Evolutionary conservation across 1,284 basidiomycete genomes (phyloP).

Genomic region (Cryptococcus sp.): DNA sequence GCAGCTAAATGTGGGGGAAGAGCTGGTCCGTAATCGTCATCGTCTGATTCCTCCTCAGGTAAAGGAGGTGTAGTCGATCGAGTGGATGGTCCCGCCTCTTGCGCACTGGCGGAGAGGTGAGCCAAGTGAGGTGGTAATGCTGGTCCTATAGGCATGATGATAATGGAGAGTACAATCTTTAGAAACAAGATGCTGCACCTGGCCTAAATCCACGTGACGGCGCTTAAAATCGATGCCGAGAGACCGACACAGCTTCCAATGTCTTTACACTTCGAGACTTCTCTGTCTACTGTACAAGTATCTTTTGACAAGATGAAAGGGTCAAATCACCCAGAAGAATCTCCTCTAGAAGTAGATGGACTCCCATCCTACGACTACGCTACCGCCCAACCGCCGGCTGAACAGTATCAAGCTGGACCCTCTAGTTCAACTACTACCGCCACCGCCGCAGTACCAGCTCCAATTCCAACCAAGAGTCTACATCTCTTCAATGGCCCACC

Average conservation of each 20-base stretch:
- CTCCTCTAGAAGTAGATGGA: slow-evolving; percentile 10
- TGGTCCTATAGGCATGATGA: slow-evolving; percentile 32
- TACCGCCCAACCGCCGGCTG: slow-evolving; percentile 4
- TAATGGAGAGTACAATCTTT: no score
- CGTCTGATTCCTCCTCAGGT: slow-evolving; percentile 47
- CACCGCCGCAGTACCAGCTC: slow-evolving; percentile 7
- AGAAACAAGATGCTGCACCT: no score
- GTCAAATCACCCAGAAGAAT: neutral
- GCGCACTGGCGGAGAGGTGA: slow-evolving; percentile 13
- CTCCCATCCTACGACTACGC: slow-evolving; percentile 34
- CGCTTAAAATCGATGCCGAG: no score
- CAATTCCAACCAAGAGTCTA: no score
- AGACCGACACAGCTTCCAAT: no score
- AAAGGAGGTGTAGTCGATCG: slow-evolving; percentile 6
- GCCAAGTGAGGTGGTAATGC: slow-evolving; percentile 36
- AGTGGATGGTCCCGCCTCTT: slow-evolving; percentile 10
- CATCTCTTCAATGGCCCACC: slow-evolving; percentile 29
- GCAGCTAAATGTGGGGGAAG: slow-evolving; percentile 39
- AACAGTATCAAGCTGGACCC: neutral
- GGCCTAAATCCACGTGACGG: no score
- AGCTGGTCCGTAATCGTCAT: slow-evolving; percentile 69
- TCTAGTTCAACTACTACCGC: neutral
- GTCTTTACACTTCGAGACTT: neutral
- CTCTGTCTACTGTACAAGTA: no score
- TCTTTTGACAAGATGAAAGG: neutral